Base-by-base conservation (phyloP, 495 filamentous ascomycete species). In the Aspergillus olivimuriae region DNA sequence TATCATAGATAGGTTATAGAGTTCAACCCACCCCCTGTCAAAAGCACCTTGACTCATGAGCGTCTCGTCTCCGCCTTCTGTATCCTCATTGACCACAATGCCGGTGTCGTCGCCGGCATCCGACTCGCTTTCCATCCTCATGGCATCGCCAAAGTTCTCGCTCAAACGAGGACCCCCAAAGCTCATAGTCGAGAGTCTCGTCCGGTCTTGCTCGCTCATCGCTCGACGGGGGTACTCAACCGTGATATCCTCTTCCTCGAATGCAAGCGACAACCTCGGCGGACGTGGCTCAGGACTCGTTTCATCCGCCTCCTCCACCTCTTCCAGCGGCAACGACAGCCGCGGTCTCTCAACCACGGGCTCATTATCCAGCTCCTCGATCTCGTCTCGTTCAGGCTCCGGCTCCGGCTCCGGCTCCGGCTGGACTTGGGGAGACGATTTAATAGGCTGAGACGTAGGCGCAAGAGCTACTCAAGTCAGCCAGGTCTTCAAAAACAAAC, bases 231-330 rank as follows among this genome's bases (percentile, higher is more conserved):
- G 75, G 34, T 84, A 68, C 60, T 91, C 87, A 23, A 90, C 73
- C 1, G 85, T 89, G 26, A 76, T 71, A 48, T 86, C 80, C 23
- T 84, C 82, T 22, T 86, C 82, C 21, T 84, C 84, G 28, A 86
- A 62, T 4, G 76, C 72, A 28, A 79, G 66, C 37, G 81, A 83
- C 33, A 73, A 55, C 42, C 73, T 71, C 32, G 85, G 83, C 7
- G 84, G 80, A 14, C 71, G 69, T 39, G 80, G 65, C 23, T 75
- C 61, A 4, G 69, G 67, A 44, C 68, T 73, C 16, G 72, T 76
- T 43, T 77, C 80, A 20, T 83, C 78, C 4, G 70, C 70, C 14
- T 63, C 68, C n/a, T 56, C 59, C 6, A 62, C 63, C 21, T 72
- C 73, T 17, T 81, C 82, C n/a, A 89, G 58, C 11, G 82, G 80